These are phyloP conservation scores for Fusarium tricinctum DNA, from an alignment of 2,329 filamentous ascomycete genomes.

Conservation along the genomic window DNA sequence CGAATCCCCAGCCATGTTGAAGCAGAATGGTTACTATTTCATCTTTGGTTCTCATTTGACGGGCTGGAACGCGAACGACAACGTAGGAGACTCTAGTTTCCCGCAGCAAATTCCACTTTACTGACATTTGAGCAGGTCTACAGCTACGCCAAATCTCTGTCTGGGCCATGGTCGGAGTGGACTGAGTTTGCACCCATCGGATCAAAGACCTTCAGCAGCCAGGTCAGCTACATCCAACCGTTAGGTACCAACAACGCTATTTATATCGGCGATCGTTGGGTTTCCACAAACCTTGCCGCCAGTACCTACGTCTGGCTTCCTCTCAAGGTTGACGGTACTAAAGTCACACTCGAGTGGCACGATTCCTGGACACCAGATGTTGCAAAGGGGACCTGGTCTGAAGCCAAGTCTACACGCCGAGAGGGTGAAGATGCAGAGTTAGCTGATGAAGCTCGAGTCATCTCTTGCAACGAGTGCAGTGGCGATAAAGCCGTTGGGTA, in stretches of 20 bases:
- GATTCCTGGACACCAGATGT: conserved; percentile 69
- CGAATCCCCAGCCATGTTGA: conserved; percentile 74
- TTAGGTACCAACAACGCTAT: conserved; percentile 59
- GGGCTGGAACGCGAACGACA: conserved; percentile 74
- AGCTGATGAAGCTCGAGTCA: conserved; percentile 59
- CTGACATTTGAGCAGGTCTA: conserved; percentile 57
- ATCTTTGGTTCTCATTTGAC: conserved; percentile 73
- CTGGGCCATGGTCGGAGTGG: conserved; percentile 73
- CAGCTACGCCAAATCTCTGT: conserved; percentile 68
- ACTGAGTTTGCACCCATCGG: conserved; percentile 69
- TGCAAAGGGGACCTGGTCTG: conserved; percentile 58
- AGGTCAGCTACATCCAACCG: conserved; percentile 71
- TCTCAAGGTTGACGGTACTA: conserved; percentile 65
- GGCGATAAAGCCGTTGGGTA: conserved; percentile 65
- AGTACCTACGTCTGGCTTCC: conserved; percentile 77
- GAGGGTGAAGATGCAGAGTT: conserved; percentile 67
- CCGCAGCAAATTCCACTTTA: fast-evolving
- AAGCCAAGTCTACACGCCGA: conserved; percentile 61
- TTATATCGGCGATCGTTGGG: conserved; percentile 79
- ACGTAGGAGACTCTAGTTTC: conserved; percentile 54
- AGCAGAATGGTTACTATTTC: conserved; percentile 72
- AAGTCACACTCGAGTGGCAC: conserved; percentile 64
- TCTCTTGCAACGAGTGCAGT: conserved; percentile 67
- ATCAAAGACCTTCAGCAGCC: conserved; percentile 69
- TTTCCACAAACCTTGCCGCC: conserved; percentile 68